These are phyloP conservation scores for Vitis hybrid DNA, from an alignment of 177 flowering plant genomes.

Conservation along the genomic window DNA sequence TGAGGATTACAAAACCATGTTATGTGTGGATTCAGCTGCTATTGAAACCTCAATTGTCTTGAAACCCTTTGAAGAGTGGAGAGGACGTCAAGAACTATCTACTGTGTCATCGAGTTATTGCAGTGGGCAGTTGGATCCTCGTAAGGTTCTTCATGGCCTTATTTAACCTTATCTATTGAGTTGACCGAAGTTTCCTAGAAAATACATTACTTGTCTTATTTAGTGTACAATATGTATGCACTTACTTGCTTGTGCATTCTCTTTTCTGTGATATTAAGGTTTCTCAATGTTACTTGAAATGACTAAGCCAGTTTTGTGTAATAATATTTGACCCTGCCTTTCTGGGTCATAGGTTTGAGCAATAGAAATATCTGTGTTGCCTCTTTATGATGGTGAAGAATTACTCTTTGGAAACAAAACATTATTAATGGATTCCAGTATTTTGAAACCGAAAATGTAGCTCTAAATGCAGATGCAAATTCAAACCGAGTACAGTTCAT, in stretches of 20 bases:
- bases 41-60: constrained; percentile 49
- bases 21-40: constrained; percentile 61
- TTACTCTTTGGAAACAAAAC: neutral
- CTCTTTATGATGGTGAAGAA: neutral
- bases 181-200: constrained; percentile 10
- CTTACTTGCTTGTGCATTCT: neutral
- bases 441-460: neutral
- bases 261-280: constrained; percentile 1
- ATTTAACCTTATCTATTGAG: constrained; percentile 20
- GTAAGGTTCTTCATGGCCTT: constrained; percentile 57
- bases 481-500: neutral
- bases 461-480: neutral
- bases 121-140: constrained; percentile 64
- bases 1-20: constrained; percentile 65
- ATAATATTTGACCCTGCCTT: neutral
- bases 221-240: constrained; percentile 6
- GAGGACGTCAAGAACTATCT: constrained; percentile 65
- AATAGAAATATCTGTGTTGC: constrained; percentile 3
- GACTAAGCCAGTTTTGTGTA: constrained; percentile 1
- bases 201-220: constrained; percentile 5
- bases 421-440: neutral
- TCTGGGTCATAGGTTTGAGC: constrained; percentile 1
- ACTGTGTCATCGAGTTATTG: constrained; percentile 71
- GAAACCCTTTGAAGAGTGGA: constrained; percentile 80
- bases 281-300: neutral